Percentiles rank a stretch among this genome's conserved stretches.
Conservation (phyloP, 2,329 filamentous ascomycete species). For the Ilyonectria sp. region DNA sequence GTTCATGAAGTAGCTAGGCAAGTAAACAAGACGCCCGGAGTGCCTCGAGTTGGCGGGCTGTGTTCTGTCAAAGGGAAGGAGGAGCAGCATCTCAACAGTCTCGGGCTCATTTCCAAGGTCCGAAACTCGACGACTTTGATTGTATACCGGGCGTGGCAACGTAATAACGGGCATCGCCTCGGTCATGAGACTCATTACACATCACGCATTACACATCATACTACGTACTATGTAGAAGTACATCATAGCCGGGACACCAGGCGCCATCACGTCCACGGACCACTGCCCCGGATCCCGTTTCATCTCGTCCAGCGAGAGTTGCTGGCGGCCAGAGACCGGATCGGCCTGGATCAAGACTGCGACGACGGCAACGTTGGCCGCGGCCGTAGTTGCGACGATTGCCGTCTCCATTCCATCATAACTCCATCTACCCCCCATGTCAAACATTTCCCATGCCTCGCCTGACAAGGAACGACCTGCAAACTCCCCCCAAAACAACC, state of each 20-base stretch:
- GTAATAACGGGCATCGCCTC: neutral
- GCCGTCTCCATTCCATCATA: conserved; percentile 7
- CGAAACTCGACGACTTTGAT: neutral
- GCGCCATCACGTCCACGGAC: neutral
- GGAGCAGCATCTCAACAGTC: neutral
- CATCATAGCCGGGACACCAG: conserved; percentile 5
- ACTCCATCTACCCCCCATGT: neutral
- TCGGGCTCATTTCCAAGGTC: neutral
- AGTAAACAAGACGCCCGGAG: neutral
- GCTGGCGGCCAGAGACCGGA: neutral
- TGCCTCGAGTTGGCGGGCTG: neutral
- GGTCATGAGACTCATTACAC: neutral
- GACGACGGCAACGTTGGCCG: neutral
- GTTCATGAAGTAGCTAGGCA: neutral
- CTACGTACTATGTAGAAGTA: no score
- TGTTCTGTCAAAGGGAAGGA: conserved; percentile 13
- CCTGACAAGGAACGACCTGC: neutral
- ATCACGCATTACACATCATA: neutral
- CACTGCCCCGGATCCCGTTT: conserved; percentile 3
- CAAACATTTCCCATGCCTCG: neutral
- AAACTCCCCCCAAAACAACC: neutral
- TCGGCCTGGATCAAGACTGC: neutral
- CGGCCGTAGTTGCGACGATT: conserved; percentile 15
- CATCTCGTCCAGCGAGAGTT: conserved; percentile 9
- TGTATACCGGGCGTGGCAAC: neutral